Percentiles rank a stretch among this genome's conserved stretches.
Evolutionary conservation across 495 filamentous ascomycete species (phyloP).

Genomic region (Aspergillus biplanus): DNA sequence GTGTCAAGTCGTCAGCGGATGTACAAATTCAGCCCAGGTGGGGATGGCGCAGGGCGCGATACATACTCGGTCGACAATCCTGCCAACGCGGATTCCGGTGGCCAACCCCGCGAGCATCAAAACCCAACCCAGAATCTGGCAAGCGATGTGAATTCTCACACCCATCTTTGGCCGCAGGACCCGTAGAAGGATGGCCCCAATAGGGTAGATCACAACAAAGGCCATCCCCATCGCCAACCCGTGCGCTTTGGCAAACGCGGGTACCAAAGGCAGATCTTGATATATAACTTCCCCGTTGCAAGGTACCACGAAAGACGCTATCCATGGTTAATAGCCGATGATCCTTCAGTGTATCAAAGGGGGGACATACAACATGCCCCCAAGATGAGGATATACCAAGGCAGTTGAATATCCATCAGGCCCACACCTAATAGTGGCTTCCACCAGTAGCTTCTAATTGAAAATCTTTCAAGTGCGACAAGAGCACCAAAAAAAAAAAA

Average conservation of each 20-base stretch:
- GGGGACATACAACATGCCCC: not conserved
- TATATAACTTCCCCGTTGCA: constrained; percentile 12
- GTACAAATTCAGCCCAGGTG: not conserved
- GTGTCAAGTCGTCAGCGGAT: not conserved
- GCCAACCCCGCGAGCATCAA: constrained; percentile 22
- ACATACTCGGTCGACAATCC: constrained; percentile 19
- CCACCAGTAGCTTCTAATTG: no score
- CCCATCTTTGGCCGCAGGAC: constrained; percentile 10
- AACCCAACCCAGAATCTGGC: constrained; percentile 13
- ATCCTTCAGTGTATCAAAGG: not conserved
- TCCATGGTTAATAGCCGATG: not conserved
- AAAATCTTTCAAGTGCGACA: no score
- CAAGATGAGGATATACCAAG: no score
- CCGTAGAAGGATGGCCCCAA: constrained; percentile 19
- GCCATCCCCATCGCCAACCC: constrained; percentile 18
- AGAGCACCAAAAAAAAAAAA: no score
- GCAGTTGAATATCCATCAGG: no score
- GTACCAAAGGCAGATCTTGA: constrained; percentile 22
- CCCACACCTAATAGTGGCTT: no score
- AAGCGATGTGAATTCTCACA: constrained; percentile 11
- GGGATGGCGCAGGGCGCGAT: not conserved
- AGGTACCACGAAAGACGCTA: not conserved
- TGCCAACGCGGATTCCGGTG: constrained; percentile 20
- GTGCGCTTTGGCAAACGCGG: constrained; percentile 18
- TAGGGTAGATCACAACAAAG: constrained; percentile 19